A percentile compares a stretch with the other conserved stretches of the same genome.
phyloP scores from a whole-genome alignment of 2,329 filamentous ascomycete species.

The Fusarium multiceps region DNA sequence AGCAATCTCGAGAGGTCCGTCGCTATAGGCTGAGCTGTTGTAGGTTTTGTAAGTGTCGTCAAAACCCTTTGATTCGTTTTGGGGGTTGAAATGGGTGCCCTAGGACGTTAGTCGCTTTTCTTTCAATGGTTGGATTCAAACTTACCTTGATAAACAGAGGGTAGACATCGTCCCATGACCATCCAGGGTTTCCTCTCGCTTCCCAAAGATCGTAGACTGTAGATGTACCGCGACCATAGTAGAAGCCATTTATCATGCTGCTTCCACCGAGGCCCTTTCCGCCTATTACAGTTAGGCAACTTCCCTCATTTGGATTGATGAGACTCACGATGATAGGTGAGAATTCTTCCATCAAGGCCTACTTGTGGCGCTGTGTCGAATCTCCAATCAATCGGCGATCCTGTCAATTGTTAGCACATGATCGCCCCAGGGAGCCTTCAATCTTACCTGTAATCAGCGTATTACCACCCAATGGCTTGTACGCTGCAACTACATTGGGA shows the following conservation, averaged over 20 bases:
- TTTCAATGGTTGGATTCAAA: no score
- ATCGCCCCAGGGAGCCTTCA: rapidly evolving
- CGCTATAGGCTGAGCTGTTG: background rate
- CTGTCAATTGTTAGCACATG: rapidly evolving
- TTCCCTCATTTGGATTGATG: rapidly evolving
- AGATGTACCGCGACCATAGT: conserved; percentile 16
- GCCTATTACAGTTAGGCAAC: background rate
- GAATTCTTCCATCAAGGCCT: conserved; percentile 9
- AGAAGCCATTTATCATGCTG: conserved; percentile 19
- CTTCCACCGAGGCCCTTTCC: conserved; percentile 12
- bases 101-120: no score
- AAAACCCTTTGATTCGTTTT: conserved; percentile 1
- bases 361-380: conserved; percentile 7
- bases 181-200: conserved; percentile 7
- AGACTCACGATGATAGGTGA: conserved; percentile 14
- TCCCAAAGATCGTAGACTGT: conserved; percentile 23
- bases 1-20: conserved; percentile 2
- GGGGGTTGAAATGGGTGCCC: conserved; percentile 17
- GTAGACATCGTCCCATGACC: conserved; percentile 16
- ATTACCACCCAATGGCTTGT: conserved; percentile 9
- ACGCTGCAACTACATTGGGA: conserved; percentile 8
- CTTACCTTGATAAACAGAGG: conserved; percentile 5
- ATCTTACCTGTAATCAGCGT: background rate
- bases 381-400: conserved; percentile 9
- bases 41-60: conserved; percentile 14